Evolutionary conservation across 768 basidiomycete genomes (phyloP).

Genomic region (Podaxis sp.): DNA sequence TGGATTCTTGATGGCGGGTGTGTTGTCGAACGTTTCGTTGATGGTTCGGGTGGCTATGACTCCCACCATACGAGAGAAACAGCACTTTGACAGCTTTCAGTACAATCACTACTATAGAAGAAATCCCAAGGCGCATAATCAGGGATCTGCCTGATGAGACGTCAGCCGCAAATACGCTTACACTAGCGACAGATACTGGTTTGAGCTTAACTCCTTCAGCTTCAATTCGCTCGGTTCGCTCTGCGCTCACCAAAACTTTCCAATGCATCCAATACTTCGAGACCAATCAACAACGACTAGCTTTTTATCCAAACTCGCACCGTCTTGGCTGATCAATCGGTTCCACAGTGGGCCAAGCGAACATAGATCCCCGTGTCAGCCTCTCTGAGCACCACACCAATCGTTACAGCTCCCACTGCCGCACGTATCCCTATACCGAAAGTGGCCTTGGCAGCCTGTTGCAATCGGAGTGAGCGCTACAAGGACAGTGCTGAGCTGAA

Average conservation of each 20-base stretch:
- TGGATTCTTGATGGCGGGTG: too few relatives aligned
- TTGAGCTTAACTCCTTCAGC: constrained; percentile 62
- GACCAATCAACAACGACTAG: constrained; percentile 36
- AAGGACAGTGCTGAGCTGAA: constrained; percentile 48
- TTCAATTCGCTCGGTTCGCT: constrained; percentile 58
- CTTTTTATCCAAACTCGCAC: constrained; percentile 59
- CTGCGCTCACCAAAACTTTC: constrained; percentile 36
- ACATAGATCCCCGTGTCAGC: constrained; percentile 51
- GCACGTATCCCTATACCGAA: constrained; percentile 29
- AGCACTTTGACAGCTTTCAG: constrained; percentile 48
- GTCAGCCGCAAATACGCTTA: constrained; percentile 21
- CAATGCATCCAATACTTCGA: constrained; percentile 17
- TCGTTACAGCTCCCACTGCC: constrained; percentile 31
- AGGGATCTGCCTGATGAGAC: constrained; percentile 52
- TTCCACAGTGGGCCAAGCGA: constrained; percentile 66
- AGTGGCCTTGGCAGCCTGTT: constrained; percentile 23
- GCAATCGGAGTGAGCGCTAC: constrained; percentile 37
- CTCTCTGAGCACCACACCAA: constrained; percentile 27
- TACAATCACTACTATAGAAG: constrained; percentile 63
- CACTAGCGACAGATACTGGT: constrained; percentile 25
- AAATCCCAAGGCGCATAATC: constrained; percentile 54
- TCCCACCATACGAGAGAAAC: constrained; percentile 34
- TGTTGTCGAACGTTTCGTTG: too few relatives aligned
- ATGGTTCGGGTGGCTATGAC: too few relatives aligned
- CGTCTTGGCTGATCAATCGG: constrained; percentile 78